phyloP scores from a whole-genome alignment of 352 stramenopile species.

The Plasmopara muralis region DNA sequence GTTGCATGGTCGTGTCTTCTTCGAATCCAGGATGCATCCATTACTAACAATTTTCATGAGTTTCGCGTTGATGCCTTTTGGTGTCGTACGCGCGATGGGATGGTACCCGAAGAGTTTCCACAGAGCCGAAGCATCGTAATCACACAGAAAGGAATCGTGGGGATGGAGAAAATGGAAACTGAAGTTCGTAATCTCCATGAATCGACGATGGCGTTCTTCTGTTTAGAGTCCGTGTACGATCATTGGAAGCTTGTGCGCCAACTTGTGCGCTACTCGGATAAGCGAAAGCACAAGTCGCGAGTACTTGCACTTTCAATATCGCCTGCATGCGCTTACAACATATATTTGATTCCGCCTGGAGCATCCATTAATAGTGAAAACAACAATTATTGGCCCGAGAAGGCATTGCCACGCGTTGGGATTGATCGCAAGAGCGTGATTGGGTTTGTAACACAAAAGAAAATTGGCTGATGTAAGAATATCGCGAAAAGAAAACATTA shows the following conservation, averaged over 20 bases:
- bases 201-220: constrained; percentile 48
- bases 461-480: constrained; percentile 5
- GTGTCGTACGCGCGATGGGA: constrained; percentile 29
- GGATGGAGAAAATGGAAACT: constrained; percentile 41
- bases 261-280: constrained; percentile 62
- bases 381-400: constrained; percentile 65
- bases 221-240: constrained; percentile 55
- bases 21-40: constrained; percentile 44
- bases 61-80: constrained; percentile 56
- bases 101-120: constrained; percentile 22
- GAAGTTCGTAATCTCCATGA: constrained; percentile 32
- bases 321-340: constrained; percentile 31
- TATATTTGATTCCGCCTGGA: constrained; percentile 68
- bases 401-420: constrained; percentile 32
- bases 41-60: constrained; percentile 30
- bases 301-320: constrained; percentile 41
- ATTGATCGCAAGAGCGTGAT: constrained; percentile 56
- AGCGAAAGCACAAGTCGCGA: constrained; percentile 41
- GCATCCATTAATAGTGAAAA: constrained; percentile 68
- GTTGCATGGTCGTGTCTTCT: constrained; percentile 51
- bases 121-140: constrained; percentile 22
- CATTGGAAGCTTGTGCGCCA: constrained; percentile 68
- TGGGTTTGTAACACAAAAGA: constrained; percentile 50
- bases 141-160: constrained; percentile 33
- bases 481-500: neutral